Conservation (phyloP, 2,329 filamentous ascomycete species). For the Cladophialophora chaetospira region DNA sequence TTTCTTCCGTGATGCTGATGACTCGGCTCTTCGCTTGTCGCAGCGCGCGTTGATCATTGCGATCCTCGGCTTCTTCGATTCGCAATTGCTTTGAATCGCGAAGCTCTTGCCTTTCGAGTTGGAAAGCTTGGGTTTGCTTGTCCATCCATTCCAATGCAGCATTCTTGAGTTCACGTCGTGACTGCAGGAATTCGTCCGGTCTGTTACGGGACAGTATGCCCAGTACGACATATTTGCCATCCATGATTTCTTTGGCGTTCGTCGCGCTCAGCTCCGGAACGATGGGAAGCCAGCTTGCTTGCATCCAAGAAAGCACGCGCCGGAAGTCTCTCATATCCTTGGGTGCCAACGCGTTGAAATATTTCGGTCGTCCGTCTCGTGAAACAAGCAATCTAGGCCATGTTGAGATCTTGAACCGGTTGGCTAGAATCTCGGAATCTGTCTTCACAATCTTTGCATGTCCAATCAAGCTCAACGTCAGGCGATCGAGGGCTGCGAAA, state of each 20-base stretch:
- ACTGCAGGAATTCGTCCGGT: constrained; percentile 73
- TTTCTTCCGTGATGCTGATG: constrained; percentile 80
- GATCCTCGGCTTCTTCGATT: constrained; percentile 94
- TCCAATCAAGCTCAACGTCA: constrained; percentile 85
- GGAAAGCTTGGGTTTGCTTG: constrained; percentile 87
- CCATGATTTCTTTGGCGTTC: constrained; percentile 94
- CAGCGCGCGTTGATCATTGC: constrained; percentile 83
- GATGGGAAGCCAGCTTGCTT: constrained; percentile 91
- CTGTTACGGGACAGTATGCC: constrained; percentile 82
- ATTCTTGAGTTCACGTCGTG: constrained; percentile 89
- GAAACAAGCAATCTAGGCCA: constrained; percentile 93
- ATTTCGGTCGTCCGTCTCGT: constrained; percentile 83
- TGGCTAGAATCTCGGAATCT: constrained; percentile 70
- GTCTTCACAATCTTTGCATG: constrained; percentile 93
- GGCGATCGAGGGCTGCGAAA: constrained; percentile 80
- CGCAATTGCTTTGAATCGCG: constrained; percentile 92
- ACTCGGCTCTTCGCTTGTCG: constrained; percentile 85
- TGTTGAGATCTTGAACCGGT: constrained; percentile 91
- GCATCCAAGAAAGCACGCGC: constrained; percentile 87
- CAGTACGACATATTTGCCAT: constrained; percentile 89
- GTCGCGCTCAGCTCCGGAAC: constrained; percentile 89
- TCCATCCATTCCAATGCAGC: constrained; percentile 98
- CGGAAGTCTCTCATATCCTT: constrained; percentile 88
- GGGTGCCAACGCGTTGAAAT: constrained; percentile 84
- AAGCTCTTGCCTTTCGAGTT: constrained; percentile 88